A percentile compares a stretch with the other conserved stretches of the same genome.
Conservation (phyloP, 352 stramenopile genomes). For the Globisporangium cylindrosporum region DNA sequence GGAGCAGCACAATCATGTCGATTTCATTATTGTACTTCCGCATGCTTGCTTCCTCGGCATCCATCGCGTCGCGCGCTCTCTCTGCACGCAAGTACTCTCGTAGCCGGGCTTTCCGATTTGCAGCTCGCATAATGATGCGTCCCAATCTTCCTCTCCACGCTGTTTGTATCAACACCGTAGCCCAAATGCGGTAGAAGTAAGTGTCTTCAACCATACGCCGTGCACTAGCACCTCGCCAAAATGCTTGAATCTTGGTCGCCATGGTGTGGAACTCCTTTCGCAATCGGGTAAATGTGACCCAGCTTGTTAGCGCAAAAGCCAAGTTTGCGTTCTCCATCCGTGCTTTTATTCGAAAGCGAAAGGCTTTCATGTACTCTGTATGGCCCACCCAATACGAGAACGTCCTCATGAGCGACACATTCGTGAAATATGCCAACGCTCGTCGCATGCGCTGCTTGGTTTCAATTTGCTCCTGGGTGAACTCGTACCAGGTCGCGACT, state of each 20-base stretch:
- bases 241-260: slow-evolving; percentile 50
- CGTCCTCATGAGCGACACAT: slow-evolving; percentile 47
- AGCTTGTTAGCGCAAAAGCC: slow-evolving; percentile 45
- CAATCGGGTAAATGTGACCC: slow-evolving; percentile 37
- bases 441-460: slow-evolving; percentile 43
- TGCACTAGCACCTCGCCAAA: slow-evolving; percentile 51
- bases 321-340: slow-evolving; percentile 54
- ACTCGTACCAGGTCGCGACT: slow-evolving; percentile 67
- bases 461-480: slow-evolving; percentile 50
- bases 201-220: slow-evolving; percentile 54
- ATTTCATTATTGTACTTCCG: slow-evolving; percentile 51
- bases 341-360: slow-evolving; percentile 38
- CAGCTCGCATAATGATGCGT: slow-evolving; percentile 44
- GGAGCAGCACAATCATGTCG: slow-evolving; percentile 54
- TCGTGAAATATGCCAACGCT: slow-evolving; percentile 65
- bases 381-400: slow-evolving; percentile 55
- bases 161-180: slow-evolving; percentile 64
- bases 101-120: slow-evolving; percentile 50
- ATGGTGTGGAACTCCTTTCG: slow-evolving; percentile 29
- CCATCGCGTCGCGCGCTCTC: slow-evolving; percentile 56
- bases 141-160: slow-evolving; percentile 63
- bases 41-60: slow-evolving; percentile 38
- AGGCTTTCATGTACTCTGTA: slow-evolving; percentile 34
- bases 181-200: slow-evolving; percentile 62
- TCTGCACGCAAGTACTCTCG: slow-evolving; percentile 70